Evolutionary conservation across 495 filamentous ascomycete genomes (phyloP), one percentile per base, ranked within the genome.

Genomic region (Aspergillus avenaceus): DNA sequence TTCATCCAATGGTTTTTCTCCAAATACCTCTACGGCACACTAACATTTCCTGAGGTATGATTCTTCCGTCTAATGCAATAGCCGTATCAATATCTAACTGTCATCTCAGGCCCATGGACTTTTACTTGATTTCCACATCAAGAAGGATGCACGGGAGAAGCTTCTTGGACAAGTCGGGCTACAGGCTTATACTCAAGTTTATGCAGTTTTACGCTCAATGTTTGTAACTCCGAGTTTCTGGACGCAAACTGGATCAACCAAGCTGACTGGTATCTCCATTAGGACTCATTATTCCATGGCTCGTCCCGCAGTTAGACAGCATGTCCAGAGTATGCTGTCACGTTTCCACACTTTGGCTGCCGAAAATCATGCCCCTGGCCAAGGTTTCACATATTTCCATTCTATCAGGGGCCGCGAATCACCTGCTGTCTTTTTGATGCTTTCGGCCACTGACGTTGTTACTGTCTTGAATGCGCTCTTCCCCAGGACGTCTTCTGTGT

Each of bases 1-100:
- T 84, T 95, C 54, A 82, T 84, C 42, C 90, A 91, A 61, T 98
- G 91, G 86, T 85, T 95, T 55, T 96, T 97, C 62, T 85, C 88
- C 25, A 85, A 84, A 36, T 96, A 89, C 69, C 74, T 98, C 26
- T 79, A 86, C 32, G 86, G 87, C 54, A 87, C 89, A 40, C 79
- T 98, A 54, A 87, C 89, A 41, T 87, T 91, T 60, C 93, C 93
- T 3, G 93, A 98, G 81, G 87, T 83, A 80, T 59, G 76, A 62
- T 14, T 26, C 29, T 25, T 12, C 48, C 36, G 38, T 45, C 50
- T 22, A 14, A 14, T 34, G 1, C 45, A 7, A n/a, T n/a, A n/a
- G n/a, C n/a, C n/a, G n/a, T n/a, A n/a, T n/a, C 24, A 19, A 11
- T 4, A 8, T 44, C 40, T 47, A 43, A 45, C 40, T 8, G 3